phyloP scores from a whole-genome alignment of 164 flowering plant genomes.

The Saururus chinensis region DNA sequence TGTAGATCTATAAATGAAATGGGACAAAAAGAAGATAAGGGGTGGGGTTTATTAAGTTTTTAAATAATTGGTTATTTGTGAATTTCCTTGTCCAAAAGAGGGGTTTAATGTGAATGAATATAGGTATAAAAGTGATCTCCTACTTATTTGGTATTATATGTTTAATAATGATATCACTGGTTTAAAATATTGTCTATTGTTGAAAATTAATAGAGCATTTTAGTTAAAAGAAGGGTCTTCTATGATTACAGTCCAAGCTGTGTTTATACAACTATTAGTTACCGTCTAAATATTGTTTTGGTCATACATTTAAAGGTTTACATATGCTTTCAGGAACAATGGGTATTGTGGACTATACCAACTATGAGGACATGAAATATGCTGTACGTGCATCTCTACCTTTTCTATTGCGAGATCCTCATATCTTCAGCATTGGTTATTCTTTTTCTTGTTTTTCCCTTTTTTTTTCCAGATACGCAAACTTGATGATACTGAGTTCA shows the following conservation, averaged over 20 bases:
- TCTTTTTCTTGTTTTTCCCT: background rate
- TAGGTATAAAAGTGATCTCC: no score
- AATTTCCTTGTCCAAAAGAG: no score
- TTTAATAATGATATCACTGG: no score
- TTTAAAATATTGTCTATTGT: no score
- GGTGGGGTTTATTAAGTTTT: no score
- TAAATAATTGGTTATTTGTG: no score
- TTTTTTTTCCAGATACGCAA: slow-evolving; percentile 57
- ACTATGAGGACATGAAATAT: slow-evolving; percentile 94
- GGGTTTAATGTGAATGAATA: no score
- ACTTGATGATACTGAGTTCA: slow-evolving; percentile 92
- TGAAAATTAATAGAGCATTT: no score
- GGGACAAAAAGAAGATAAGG: no score
- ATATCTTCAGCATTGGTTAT: background rate
- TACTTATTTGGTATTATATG: no score
- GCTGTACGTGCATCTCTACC: slow-evolving; percentile 49
- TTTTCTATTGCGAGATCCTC: background rate
- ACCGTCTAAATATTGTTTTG: background rate
- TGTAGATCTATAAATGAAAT: no score
- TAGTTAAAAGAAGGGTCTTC: background rate
- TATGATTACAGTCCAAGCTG: background rate
- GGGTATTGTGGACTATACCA: slow-evolving; percentile 92
- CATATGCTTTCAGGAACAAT: slow-evolving; percentile 51
- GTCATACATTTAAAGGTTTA: background rate
- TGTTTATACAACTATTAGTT: background rate